phyloP scores from a whole-genome alignment of 2,329 filamentous ascomycete species.

The Fusarium abutilonis region DNA sequence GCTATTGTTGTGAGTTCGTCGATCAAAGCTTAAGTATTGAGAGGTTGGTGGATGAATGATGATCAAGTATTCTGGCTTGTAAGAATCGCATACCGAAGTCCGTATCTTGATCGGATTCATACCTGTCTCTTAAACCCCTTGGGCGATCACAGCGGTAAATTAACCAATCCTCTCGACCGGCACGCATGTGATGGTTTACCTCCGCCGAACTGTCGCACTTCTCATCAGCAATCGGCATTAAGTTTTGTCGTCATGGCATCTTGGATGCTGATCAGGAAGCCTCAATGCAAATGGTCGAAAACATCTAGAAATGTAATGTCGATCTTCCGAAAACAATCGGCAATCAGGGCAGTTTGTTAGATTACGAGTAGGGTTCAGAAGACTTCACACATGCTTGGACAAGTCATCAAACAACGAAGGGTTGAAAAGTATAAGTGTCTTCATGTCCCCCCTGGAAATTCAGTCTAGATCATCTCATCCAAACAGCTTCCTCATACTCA shows the following conservation, averaged over 20 bases:
- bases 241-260: neutral
- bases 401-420: neutral
- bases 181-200: neutral
- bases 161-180: neutral
- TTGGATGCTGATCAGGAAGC: neutral
- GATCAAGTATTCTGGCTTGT: no score
- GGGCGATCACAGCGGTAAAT: no score
- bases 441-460: no score
- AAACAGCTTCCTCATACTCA: neutral
- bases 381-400: neutral
- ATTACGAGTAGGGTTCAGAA: neutral
- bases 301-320: neutral
- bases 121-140: neutral
- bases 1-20: neutral
- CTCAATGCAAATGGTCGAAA: neutral
- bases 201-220: neutral
- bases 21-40: neutral
- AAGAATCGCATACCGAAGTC: no score
- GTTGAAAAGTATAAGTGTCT: neutral
- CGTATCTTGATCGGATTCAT: neutral
- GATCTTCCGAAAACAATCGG: neutral
- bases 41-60: no score
- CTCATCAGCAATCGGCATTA: neutral
- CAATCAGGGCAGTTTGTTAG: accelerated
- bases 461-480: neutral